phyloP scores from a whole-genome alignment of 2,329 filamentous ascomycete species.

The Phaeosphaeriaceae sp. region DNA sequence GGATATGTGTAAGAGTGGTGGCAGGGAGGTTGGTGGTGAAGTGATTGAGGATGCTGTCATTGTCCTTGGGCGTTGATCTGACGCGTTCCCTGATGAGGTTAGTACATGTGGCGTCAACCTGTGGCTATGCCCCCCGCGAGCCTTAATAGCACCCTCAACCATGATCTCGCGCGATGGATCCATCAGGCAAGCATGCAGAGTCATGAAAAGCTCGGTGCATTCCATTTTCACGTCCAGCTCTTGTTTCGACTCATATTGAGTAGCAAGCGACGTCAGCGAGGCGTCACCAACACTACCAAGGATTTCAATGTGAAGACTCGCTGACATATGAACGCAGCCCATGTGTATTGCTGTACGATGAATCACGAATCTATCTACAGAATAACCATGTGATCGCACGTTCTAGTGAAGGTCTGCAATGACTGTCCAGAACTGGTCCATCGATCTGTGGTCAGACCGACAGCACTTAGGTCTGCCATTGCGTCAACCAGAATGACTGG shows the following conservation, averaged over 20 bases:
- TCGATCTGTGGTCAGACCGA: not conserved
- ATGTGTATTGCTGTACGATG: not conserved
- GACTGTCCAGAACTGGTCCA: not conserved
- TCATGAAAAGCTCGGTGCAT: not conserved
- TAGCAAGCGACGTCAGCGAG: not conserved
- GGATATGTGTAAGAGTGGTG: slow-evolving; percentile 4
- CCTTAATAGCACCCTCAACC: too few relatives aligned
- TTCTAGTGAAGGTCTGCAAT: not conserved
- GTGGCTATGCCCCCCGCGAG: not conserved
- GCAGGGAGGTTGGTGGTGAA: slow-evolving; percentile 4
- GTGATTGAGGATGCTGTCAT: slow-evolving; percentile 8
- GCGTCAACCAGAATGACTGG: not conserved
- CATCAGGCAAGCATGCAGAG: not conserved
- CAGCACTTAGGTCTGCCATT: not conserved
- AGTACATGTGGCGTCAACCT: not conserved
- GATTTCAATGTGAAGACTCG: not conserved
- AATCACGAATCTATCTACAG: not conserved
- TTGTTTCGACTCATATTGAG: not conserved
- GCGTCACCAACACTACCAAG: not conserved
- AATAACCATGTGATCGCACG: not conserved
- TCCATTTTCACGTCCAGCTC: not conserved
- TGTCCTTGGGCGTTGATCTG: not conserved
- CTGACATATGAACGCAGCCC: not conserved
- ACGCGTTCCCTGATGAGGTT: not conserved
- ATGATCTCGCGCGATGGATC: too few relatives aligned